Base-by-base conservation (phyloP, 805 yeast species). In the Pichia deserticola region DNA sequence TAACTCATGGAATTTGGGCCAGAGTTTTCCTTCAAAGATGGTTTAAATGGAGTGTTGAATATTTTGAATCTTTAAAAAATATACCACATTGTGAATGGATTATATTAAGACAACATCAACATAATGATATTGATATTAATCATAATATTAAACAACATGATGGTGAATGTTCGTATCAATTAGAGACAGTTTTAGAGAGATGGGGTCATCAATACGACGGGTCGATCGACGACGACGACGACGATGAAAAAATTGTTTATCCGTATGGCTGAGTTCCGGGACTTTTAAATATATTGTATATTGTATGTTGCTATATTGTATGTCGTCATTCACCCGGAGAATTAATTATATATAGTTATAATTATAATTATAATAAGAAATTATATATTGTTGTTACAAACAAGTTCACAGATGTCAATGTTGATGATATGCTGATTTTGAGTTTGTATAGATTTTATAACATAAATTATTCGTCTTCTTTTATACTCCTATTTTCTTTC, bases 1-100 rank as follows among this genome's bases (percentile, higher is more conserved):
- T 90, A 39, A 86, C 96, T 5, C 97, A 90, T 64, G 97, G 97
- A 9, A 87, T 90, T 13, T 89, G 95, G 92, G 86, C 95, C 5
- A 72, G 97, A 39, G 97, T 90, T 8, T 90, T 90, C 59, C 66
- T 90, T 40, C 89, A 89, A 89, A 86, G 89, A 60, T 90, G 97
- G 97, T 90, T 81, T 63, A 72, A 96, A 51, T 90, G 97, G 97
- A 76, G 85, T 2, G 92, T 85, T 61, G 97, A 89, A 63, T 81
- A 83, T 61, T 90, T 89, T 66, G 97, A 90, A 66, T 75, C 83
- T 42, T 73, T 90, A 54, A 77, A 84, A 52, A 90, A 90, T 63
- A 80, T 90, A 13, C 89, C 89, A 1, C 93, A 90, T 63, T 92
- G 97, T 60, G 81, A 83, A 55, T 82, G 86, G 63, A 72, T 90